Conservation (phyloP, 164 flowering plant genomes). For the Stephania yunnanensis region DNA sequence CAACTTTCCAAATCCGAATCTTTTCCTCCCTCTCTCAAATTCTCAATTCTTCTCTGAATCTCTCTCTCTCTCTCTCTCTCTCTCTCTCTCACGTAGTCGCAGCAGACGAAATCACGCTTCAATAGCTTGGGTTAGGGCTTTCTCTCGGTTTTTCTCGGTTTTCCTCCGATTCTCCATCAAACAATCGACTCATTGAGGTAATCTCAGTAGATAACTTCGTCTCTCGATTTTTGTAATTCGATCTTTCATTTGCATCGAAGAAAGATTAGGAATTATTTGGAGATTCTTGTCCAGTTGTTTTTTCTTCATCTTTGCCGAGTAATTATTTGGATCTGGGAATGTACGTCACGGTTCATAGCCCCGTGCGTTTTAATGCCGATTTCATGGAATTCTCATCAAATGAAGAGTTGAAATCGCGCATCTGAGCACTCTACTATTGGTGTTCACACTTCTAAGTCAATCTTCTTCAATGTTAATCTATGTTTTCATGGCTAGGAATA, state of each 20-base stretch:
- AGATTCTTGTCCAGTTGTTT: neutral
- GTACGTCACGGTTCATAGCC: neutral
- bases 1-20: neutral
- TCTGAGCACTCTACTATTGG: neutral
- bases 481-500: neutral
- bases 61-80: neutral
- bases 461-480: neutral
- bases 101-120: neutral
- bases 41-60: neutral
- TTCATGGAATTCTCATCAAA: neutral
- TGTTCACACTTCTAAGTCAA: neutral
- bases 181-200: constrained; percentile 2
- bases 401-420: neutral
- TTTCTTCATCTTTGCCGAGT: neutral
- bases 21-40: neutral
- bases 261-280: neutral
- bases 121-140: neutral
- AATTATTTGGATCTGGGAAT: neutral
- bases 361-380: neutral
- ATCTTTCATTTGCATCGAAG: neutral
- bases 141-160: neutral
- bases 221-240: neutral
- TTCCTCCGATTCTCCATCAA: neutral
- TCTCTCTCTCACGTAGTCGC: neutral
- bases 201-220: neutral